Evolutionary conservation across 2,329 filamentous ascomycete species (phyloP).

Genomic region (Keithomyces neogunnii): DNA sequence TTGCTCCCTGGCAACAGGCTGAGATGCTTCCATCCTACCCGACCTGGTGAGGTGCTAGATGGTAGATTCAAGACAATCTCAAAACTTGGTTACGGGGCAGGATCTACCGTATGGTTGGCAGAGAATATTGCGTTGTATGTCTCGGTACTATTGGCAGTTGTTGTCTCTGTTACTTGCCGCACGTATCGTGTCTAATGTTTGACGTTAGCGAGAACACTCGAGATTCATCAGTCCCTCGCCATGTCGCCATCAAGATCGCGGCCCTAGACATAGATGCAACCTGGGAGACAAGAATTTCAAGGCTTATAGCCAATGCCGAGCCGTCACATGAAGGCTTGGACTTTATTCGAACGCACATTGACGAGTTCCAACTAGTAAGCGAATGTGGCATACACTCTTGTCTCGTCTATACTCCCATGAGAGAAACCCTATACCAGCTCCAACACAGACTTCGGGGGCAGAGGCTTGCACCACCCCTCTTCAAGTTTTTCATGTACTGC

Average conservation of each 20-base stretch:
- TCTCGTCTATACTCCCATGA: constrained; percentile 14
- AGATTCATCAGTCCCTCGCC: neutral
- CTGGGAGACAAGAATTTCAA: constrained; percentile 6
- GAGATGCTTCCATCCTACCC: constrained; percentile 10
- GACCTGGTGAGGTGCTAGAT: constrained; percentile 19
- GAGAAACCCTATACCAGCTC: constrained; percentile 12
- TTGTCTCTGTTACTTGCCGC: neutral
- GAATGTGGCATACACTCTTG: constrained; percentile 12
- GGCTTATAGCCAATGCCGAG: constrained; percentile 9
- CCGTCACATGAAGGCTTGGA: constrained; percentile 10
- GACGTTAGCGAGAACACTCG: neutral
- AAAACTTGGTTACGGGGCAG: constrained; percentile 27
- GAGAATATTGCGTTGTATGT: constrained; percentile 13
- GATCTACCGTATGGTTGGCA: constrained; percentile 30
- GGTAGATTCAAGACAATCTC: constrained; percentile 24
- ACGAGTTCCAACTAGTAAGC: constrained; percentile 10
- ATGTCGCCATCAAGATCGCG: constrained; percentile 1
- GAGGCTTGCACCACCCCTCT: constrained; percentile 7
- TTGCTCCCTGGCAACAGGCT: constrained; percentile 8
- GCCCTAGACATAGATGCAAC: constrained; percentile 10
- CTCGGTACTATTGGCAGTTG: neutral
- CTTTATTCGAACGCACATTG: constrained; percentile 7
- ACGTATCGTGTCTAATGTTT: neutral
- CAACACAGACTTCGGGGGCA: constrained; percentile 10
- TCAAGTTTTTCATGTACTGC: constrained; percentile 11